Base-by-base conservation (phyloP, 192 early-diverging fungal species). In the Glomus cerebriforme region DNA sequence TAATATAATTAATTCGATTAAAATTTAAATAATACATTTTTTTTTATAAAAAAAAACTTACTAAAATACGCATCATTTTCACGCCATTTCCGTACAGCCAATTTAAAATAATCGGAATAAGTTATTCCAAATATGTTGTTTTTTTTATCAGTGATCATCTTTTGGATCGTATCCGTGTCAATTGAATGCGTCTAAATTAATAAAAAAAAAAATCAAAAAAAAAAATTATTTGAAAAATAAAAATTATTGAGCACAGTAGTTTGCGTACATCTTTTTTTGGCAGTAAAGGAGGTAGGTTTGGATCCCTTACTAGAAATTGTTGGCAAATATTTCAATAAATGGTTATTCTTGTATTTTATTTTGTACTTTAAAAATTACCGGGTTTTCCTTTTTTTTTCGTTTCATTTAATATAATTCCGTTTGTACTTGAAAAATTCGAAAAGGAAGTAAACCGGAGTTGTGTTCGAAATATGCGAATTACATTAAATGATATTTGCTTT, bases 21-120 rank as follows among this genome's bases (percentile, higher is more conserved):
- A n/a, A n/a, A n/a, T 0, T 45, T 45, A 45, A 43, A 7, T 26
- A 8, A 70, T 63, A 39, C 3, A 39, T 7, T 70, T 70, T 29
- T 37, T 17, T 47, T 43, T 24, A 39, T 70, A n/a, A 26, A 72
- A 47, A 5, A 13, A 26, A 15, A 54, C 12, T 73, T 26, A 73
- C 71, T 73, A 73, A 31, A 73, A 58, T 29, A 73, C 13, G 10
- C 26, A 26, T 73, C 45, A 58, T 45, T 73, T 54, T 49, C 26
- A 73, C 31, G 12, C 71, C 71, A 73, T 49, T 15, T 37, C 12
- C 71, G 43, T 27, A 54, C 71, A 15, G n/a, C 26, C 24, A 73
- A 27, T 7, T n/a, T 54, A 58, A 73, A 73, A 32, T 49, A 49
- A 49, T 45, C 43, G 15, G 19, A 29, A 5, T 15, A 9, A 47